Evolutionary conservation across 495 filamentous ascomycete species (phyloP).

Genomic region (Platismatia glauca): DNA sequence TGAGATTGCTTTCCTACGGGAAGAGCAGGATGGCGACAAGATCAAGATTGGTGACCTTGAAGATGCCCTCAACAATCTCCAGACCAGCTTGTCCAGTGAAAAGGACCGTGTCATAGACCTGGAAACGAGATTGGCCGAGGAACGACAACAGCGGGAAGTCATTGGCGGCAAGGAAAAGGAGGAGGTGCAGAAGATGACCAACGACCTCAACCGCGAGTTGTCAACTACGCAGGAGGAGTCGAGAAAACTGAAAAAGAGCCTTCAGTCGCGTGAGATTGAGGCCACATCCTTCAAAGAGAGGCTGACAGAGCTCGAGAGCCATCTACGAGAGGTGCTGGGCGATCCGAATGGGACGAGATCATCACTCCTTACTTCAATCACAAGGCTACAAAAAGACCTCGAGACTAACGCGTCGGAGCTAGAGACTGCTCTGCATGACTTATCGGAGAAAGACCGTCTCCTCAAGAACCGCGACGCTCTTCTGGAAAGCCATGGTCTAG

Average conservation of each 20-base stretch:
- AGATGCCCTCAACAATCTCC: slow-evolving; percentile 62
- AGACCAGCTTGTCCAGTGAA: slow-evolving; percentile 67
- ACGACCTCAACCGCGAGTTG: slow-evolving; percentile 77
- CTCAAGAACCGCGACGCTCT: slow-evolving; percentile 85
- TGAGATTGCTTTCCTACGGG: slow-evolving; percentile 89
- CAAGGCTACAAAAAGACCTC: slow-evolving; percentile 78
- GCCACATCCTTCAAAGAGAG: slow-evolving; percentile 81
- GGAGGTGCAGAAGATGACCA: slow-evolving; percentile 70
- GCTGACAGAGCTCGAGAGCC: slow-evolving; percentile 79
- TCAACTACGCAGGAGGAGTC: slow-evolving; percentile 76
- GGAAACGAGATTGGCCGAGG: slow-evolving; percentile 65
- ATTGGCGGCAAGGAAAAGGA: slow-evolving; percentile 81
- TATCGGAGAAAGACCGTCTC: slow-evolving; percentile 79
- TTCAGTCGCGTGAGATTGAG: slow-evolving; percentile 80
- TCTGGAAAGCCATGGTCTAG: slow-evolving; percentile 81
- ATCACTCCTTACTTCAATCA: slow-evolving; percentile 75
- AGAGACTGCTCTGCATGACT: slow-evolving; percentile 60
- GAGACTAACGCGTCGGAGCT: slow-evolving; percentile 75
- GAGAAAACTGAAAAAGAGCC: slow-evolving; percentile 65
- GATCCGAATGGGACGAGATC: slow-evolving; percentile 82
- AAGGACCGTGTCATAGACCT: slow-evolving; percentile 70
- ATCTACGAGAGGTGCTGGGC: slow-evolving; percentile 72
- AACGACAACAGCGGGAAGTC: slow-evolving; percentile 78
- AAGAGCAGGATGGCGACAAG: slow-evolving; percentile 96
- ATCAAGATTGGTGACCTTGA: slow-evolving; percentile 94